These are phyloP conservation scores for Chrysanthemum lavandulifolium DNA, from an alignment of 129 eudicot genomes.

Conservation along the genomic window DNA sequence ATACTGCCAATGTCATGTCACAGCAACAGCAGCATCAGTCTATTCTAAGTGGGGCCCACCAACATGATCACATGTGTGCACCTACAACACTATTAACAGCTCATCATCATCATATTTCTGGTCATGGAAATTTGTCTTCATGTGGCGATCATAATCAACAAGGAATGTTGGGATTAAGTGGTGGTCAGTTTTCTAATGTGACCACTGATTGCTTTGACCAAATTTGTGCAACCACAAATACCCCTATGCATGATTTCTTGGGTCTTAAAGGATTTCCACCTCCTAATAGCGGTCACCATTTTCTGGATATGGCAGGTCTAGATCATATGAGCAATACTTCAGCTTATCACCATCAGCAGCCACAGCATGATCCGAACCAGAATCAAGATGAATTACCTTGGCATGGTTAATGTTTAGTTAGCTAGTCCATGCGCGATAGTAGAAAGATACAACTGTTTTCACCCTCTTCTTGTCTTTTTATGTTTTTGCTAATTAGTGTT, in stretches of 20 bases:
- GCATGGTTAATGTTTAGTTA: constrained; percentile 39
- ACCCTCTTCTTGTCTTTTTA: constrained; percentile 18
- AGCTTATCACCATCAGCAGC: constrained; percentile 33
- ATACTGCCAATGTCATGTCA: constrained; percentile 35
- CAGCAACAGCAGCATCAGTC: constrained; percentile 40
- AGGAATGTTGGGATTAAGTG: constrained; percentile 24
- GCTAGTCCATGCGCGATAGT: constrained; percentile 7
- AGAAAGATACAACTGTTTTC: constrained; percentile 27
- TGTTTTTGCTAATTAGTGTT: constrained; percentile 20
- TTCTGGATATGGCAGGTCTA: constrained; percentile 44
- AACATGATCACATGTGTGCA: constrained; percentile 57
- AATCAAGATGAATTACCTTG: constrained; percentile 53
- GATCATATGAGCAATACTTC: constrained; percentile 46
- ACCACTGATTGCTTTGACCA: constrained; percentile 40
- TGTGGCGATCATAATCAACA: constrained; percentile 40
- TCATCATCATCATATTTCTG: constrained; percentile 39
- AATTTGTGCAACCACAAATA: constrained; percentile 14
- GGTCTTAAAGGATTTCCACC: constrained; percentile 51
- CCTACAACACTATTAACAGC: constrained; percentile 44
- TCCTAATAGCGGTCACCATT: constrained; percentile 37
- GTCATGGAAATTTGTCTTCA: constrained; percentile 44
- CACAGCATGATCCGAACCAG: constrained; percentile 21
- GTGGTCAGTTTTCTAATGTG: constrained; percentile 32
- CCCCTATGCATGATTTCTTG: constrained; percentile 43
- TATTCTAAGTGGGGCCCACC: constrained; percentile 38